These are phyloP conservation scores for Lippia alba DNA, from an alignment of 305 asterid genomes.

Conservation along the genomic window DNA sequence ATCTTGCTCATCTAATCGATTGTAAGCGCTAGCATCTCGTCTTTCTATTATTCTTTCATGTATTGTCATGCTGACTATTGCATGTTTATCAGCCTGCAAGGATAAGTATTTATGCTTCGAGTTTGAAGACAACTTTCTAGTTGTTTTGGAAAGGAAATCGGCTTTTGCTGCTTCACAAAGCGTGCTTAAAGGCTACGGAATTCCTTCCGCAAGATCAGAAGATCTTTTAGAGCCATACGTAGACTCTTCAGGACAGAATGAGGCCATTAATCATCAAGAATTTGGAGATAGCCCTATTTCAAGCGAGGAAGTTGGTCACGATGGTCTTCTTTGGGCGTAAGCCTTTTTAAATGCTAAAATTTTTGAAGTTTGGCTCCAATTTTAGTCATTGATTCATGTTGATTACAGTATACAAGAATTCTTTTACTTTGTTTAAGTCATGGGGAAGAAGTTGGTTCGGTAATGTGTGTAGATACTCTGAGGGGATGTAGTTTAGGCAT, in stretches of 20 bases:
- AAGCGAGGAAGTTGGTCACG: conserved; percentile 70
- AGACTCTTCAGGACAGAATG: conserved; percentile 43
- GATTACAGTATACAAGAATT: conserved; percentile 4
- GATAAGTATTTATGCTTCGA: conserved; percentile 84
- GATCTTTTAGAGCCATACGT: conserved; percentile 76
- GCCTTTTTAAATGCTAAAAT: conserved; percentile 29
- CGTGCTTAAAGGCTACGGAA: conserved; percentile 86
- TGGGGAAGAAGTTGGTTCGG: conserved; percentile 20
- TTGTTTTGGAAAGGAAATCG: conserved; percentile 84
- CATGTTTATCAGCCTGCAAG: conserved; percentile 67
- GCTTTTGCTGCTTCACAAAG: conserved; percentile 71
- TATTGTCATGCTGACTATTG: conserved; percentile 16
- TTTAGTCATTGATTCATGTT: conserved; percentile 17
- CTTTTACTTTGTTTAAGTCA: not conserved
- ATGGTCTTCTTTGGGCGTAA: conserved; percentile 84
- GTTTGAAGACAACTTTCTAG: conserved; percentile 87
- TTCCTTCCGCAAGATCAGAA: conserved; percentile 82
- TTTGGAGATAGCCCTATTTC: conserved; percentile 74
- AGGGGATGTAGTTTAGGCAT: conserved; percentile 18
- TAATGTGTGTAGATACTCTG: conserved; percentile 11
- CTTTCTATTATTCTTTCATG: conserved; percentile 9
- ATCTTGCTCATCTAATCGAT: conserved; percentile 90
- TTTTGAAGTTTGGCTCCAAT: not conserved
- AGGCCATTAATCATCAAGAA: conserved; percentile 45
- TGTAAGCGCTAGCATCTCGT: conserved; percentile 56